Evolutionary conservation across 257 asterid genomes (phyloP), one percentile per base, ranked within the genome.

Genomic region (Anisodus acutangulus): DNA sequence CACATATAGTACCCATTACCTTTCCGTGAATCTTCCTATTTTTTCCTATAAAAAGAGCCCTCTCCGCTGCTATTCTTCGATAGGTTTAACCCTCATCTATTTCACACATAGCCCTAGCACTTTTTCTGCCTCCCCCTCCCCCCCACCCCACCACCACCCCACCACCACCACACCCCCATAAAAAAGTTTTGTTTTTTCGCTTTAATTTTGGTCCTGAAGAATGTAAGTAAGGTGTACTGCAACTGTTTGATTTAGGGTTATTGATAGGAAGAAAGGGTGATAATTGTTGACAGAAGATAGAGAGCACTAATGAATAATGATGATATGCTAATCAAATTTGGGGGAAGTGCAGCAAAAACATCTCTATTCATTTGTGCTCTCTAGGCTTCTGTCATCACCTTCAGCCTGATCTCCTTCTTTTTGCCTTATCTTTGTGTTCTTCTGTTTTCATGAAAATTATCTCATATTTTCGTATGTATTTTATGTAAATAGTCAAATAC

Each of bases 231-330:
- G 16, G 6, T 5, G 17, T 31, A 11, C 3, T 51, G 55, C 55
- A 51, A 51, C 6, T 35, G 9, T 68, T 70, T 70, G 15, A 17
- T 70, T 67, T 67, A 31, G 35, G 76, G 39, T 19, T 45, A 76
- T 76, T 45, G 62, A 76, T 76, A 7, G 72, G 47, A 49, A 81
- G 69, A 68, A 66, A n/a, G 54, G 67, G 80, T 53, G 68, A 74
- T 47, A 58, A 54, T 43, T 83, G 86, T 74, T 83, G 86, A 83
- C 86, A 74, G 86, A 83, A 83, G 86, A 83, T 76, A 83, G 86
- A 83, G 86, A 83, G 86, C 86, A 74, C 86, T 39, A 13, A 83
- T 83, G 86, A 83, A 74, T 39, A 13, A 83, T 83, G 86, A 83
- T 83, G 78, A 74, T 31, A 51, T 83, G 86, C 86, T 81, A 60